These are phyloP conservation scores for Tylopilus sp. DNA, from an alignment of 1,284 basidiomycete species.

Conservation along the genomic window DNA sequence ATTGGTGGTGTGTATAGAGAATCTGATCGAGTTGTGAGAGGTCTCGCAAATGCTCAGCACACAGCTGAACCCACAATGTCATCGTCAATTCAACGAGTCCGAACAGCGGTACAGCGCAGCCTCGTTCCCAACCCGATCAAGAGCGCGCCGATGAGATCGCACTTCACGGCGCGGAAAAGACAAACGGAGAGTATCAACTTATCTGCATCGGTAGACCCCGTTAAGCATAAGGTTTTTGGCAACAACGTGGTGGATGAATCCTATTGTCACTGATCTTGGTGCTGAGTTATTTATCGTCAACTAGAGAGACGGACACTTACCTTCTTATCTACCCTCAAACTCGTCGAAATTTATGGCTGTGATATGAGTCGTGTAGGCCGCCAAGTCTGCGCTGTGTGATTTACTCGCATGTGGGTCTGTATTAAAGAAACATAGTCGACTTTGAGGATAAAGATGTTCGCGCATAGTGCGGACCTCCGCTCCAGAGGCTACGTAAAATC, in stretches of 20 bases:
- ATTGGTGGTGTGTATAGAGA: background rate
- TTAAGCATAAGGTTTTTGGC: background rate
- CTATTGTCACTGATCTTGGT: no score
- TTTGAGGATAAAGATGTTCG: background rate
- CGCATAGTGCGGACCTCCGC: background rate
- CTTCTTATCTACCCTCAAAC: background rate
- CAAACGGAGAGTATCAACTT: background rate
- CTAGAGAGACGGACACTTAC: background rate
- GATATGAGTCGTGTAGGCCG: background rate
- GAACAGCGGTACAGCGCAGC: no score
- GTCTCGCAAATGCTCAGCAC: background rate
- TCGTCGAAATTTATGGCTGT: background rate
- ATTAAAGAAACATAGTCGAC: background rate
- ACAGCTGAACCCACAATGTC: background rate
- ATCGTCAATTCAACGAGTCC: background rate
- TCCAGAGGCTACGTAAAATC: background rate
- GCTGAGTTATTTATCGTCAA: background rate
- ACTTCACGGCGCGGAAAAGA: background rate
- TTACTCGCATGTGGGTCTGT: background rate
- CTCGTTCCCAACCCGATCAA: background rate
- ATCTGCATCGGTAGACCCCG: background rate
- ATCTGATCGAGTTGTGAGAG: background rate
- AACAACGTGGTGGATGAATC: no score
- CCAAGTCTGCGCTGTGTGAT: background rate
- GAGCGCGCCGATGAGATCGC: conserved; percentile 5